Conservation (phyloP, 2,329 filamentous ascomycete genomes). For the Raffaelea albimanens region DNA sequence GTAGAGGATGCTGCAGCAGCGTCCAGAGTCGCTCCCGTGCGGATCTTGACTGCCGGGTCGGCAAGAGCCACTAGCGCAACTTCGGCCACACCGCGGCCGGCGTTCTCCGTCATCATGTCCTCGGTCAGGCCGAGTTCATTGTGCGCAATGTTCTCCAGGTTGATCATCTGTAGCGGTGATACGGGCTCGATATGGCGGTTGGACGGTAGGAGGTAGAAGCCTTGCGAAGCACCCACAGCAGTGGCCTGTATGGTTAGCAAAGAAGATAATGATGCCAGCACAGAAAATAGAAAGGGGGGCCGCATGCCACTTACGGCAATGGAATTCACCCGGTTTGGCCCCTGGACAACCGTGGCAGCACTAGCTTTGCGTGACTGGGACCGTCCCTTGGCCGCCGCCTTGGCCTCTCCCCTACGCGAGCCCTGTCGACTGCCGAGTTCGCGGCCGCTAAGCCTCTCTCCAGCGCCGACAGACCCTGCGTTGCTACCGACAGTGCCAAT, state of each 20-base stretch:
- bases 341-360: slow-evolving; percentile 26
- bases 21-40: slow-evolving; percentile 31
- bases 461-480: slow-evolving; percentile 21
- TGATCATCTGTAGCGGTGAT: slow-evolving; percentile 76
- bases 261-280: too few species aligned
- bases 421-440: slow-evolving; percentile 42
- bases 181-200: slow-evolving; percentile 52
- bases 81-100: slow-evolving; percentile 80
- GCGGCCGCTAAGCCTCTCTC: slow-evolving; percentile 37
- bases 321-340: slow-evolving; percentile 39
- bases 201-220: slow-evolving; percentile 45
- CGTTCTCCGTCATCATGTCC: slow-evolving; percentile 86
- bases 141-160: slow-evolving; percentile 83
- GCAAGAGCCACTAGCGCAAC: slow-evolving; percentile 62
- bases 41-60: slow-evolving; percentile 50
- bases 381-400: slow-evolving; percentile 35
- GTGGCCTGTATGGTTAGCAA: too few species aligned
- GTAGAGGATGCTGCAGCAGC: background rate
- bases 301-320: slow-evolving; percentile 2
- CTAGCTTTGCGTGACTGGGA: slow-evolving; percentile 51
- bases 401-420: slow-evolving; percentile 42
- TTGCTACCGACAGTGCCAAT: background rate
- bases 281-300: too few species aligned
- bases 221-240: slow-evolving; percentile 11
- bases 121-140: slow-evolving; percentile 80